phyloP scores from a whole-genome alignment of 2,329 filamentous ascomycete genomes.

The Botryotinia narcissicola region DNA sequence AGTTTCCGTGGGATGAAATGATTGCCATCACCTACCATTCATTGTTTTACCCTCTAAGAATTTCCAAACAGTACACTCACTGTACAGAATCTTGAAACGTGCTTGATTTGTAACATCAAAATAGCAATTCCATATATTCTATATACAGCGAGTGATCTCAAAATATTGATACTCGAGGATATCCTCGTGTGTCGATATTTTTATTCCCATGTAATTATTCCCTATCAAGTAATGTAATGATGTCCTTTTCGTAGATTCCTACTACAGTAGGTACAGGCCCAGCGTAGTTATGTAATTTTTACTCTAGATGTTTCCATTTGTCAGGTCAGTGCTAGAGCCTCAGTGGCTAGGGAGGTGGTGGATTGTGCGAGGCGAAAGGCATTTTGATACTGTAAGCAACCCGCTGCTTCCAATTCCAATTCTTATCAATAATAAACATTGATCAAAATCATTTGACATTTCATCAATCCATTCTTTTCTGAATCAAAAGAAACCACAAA shows the following conservation, averaged over 20 bases:
- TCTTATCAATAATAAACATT: neutral
- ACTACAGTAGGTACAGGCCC: neutral
- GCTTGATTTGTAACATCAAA: neutral
- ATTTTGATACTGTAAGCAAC: constrained; percentile 11
- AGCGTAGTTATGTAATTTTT: constrained; percentile 25
- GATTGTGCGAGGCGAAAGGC: constrained; percentile 12
- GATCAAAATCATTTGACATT: neutral
- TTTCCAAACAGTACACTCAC: too few relatives aligned
- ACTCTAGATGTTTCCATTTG: constrained; percentile 28
- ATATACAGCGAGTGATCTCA: neutral
- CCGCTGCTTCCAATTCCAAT: constrained; percentile 17
- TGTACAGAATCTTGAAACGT: too few relatives aligned
- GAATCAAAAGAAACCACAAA: neutral
- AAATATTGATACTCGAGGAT: neutral
- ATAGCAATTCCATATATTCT: neutral
- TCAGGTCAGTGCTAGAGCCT: constrained; percentile 14
- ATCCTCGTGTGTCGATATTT: neutral
- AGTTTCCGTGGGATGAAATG: neutral
- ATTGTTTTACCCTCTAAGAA: neutral
- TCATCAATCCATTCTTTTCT: neutral
- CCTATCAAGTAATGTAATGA: neutral
- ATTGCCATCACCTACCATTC: neutral
- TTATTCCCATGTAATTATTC: neutral
- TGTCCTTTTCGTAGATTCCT: neutral
- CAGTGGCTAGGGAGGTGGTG: constrained; percentile 16